phyloP scores from a whole-genome alignment of 306 rosid genomes.

The Quercus robur region DNA sequence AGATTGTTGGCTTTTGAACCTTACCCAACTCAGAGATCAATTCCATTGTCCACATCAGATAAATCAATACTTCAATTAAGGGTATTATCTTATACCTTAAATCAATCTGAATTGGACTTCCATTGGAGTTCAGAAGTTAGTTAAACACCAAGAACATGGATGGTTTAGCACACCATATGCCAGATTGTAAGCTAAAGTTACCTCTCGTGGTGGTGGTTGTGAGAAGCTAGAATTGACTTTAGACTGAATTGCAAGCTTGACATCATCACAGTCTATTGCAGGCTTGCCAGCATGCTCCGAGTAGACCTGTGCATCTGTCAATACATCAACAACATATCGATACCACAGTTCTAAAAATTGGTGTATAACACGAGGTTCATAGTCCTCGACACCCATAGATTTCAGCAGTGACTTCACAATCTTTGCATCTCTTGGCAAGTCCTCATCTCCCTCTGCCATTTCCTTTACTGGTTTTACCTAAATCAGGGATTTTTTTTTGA shows the following conservation, averaged over 20 bases:
- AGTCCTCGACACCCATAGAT: conserved; percentile 91
- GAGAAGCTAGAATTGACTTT: conserved; percentile 92
- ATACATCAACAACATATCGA: conserved; percentile 78
- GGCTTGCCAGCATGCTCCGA: conserved; percentile 86
- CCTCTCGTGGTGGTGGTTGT: conserved; percentile 98
- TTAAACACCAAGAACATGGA: neutral
- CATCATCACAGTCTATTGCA: conserved; percentile 77
- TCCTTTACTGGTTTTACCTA: neutral
- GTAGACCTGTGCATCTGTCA: conserved; percentile 88
- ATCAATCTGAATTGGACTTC: neutral
- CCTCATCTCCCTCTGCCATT: conserved; percentile 80
- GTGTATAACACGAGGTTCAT: conserved; percentile 78
- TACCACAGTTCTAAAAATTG: conserved; percentile 92
- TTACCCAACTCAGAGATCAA: neutral
- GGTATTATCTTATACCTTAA: neutral
- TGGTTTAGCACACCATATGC: neutral
- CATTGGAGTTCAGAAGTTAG: neutral
- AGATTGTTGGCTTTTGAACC: neutral
- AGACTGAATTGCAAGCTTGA: conserved; percentile 90
- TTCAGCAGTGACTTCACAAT: conserved; percentile 70
- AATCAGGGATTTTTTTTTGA: neutral
- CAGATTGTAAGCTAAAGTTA: conserved; percentile 20
- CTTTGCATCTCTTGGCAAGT: conserved; percentile 88
- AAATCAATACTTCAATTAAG: neutral
- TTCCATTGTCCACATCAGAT: neutral